Conservation (phyloP, 129 eudicot genomes). For the Ambrosia artemisiifolia region DNA sequence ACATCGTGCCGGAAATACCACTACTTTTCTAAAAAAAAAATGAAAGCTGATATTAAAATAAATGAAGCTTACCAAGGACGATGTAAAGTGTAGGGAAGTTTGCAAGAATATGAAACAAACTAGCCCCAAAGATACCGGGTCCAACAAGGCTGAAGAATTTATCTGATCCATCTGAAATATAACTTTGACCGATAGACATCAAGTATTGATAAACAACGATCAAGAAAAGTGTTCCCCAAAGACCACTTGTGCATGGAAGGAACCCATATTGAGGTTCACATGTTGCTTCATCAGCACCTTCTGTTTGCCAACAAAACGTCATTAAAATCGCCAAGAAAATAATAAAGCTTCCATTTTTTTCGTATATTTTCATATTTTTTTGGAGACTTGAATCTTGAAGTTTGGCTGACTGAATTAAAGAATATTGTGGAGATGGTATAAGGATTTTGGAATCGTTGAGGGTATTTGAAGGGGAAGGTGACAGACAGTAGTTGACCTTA, state of each 20-base stretch:
- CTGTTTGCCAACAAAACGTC: background rate
- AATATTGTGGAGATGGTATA: background rate
- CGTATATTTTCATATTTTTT: background rate
- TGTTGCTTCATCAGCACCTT: background rate
- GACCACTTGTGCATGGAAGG: slow-evolving; percentile 5
- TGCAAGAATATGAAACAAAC: slow-evolving; percentile 11
- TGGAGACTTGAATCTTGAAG: background rate
- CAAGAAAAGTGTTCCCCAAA: slow-evolving; percentile 1
- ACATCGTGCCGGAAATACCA: too few species aligned
- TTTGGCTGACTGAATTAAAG: background rate
- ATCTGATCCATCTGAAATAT: background rate
- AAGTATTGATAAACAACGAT: slow-evolving; percentile 2
- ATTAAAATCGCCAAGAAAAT: slow-evolving; percentile 4
- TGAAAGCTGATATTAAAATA: background rate
- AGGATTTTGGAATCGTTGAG: background rate
- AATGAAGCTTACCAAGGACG: background rate
- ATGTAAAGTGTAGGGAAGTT: slow-evolving; percentile 2
- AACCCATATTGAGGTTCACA: background rate
- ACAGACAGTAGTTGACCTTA: background rate
- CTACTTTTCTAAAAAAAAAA: too few species aligned
- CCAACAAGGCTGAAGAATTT: slow-evolving; percentile 1
- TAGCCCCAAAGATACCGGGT: slow-evolving; percentile 13
- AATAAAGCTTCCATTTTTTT: background rate
- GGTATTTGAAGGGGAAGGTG: slow-evolving; percentile 1
- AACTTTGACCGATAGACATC: background rate